A percentile compares a stretch with the other conserved stretches of the same genome.
Evolutionary conservation across 441 rosid species (phyloP).

Genomic region (Adansonia grandidieri): DNA sequence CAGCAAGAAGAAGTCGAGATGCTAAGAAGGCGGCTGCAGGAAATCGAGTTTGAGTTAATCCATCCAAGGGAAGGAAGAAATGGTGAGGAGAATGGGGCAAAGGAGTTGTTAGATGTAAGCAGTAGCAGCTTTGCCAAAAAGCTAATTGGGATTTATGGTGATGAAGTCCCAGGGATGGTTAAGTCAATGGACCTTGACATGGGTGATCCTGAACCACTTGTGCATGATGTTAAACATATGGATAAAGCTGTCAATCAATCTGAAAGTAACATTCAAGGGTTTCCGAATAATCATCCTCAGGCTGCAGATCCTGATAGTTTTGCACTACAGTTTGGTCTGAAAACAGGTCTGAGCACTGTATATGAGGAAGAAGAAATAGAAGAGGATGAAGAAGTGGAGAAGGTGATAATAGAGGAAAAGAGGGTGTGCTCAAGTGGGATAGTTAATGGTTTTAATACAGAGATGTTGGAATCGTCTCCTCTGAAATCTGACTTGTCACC

Average conservation of each 20-base stretch:
- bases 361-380: constrained; percentile 84
- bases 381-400: constrained; percentile 74
- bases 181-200: constrained; percentile 96
- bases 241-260: constrained; percentile 25
- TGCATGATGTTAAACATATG: constrained; percentile 46
- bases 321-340: constrained; percentile 52
- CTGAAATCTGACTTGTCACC: constrained; percentile 28
- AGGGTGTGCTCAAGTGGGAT: constrained; percentile 49
- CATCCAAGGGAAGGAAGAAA: constrained; percentile 51
- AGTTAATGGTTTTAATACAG: constrained; percentile 20
- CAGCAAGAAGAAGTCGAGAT: constrained; percentile 90
- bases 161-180: constrained; percentile 90
- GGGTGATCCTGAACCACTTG: constrained; percentile 68
- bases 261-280: constrained; percentile 33
- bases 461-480: constrained; percentile 32
- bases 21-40: constrained; percentile 76
- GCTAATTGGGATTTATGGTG: constrained; percentile 59
- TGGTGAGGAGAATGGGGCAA: constrained; percentile 36
- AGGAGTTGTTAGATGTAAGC: constrained; percentile 50
- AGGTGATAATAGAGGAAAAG: constrained; percentile 76
- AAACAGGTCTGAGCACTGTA: constrained; percentile 77
- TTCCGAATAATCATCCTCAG: constrained; percentile 39
- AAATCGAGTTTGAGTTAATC: constrained; percentile 64
- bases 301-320: constrained; percentile 42
- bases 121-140: constrained; percentile 77